Conservation (phyloP, 2,329 filamentous ascomycete species). For the Xylaria sp. region DNA sequence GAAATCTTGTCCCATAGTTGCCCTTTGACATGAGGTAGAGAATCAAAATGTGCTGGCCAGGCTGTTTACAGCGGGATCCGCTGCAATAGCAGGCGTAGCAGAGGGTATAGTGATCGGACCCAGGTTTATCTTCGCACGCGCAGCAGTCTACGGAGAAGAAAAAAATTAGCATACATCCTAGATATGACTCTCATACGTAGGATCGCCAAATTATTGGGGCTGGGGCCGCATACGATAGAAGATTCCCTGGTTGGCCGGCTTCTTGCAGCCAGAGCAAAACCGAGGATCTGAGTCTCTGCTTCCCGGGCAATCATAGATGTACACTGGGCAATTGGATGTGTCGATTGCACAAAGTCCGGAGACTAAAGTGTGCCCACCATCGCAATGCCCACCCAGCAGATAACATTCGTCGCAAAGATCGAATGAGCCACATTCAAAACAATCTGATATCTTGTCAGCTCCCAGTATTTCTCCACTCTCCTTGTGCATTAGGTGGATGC, state of each 20-base stretch:
- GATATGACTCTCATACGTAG: not conserved
- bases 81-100: not conserved
- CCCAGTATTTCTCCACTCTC: not conserved
- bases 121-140: constrained; percentile 1
- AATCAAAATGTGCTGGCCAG: not conserved
- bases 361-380: not conserved
- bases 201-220: not conserved
- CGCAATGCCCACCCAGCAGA: not conserved
- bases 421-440: constrained; percentile 6
- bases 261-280: not conserved
- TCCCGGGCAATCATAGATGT: not conserved
- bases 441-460: not conserved
- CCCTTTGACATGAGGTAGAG: not conserved
- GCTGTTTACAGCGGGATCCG: not conserved
- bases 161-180: not conserved
- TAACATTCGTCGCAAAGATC: constrained; percentile 7
- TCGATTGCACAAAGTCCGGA: not conserved
- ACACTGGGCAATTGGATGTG: not conserved
- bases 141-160: not conserved
- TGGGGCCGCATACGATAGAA: constrained; percentile 3
- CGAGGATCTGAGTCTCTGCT: not conserved
- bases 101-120: not conserved
- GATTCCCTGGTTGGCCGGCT: not conserved
- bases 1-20: not conserved
- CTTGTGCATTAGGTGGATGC: not conserved